Conservation (phyloP, 2,329 filamentous ascomycete species). For the Diaporthe citriasiana region DNA sequence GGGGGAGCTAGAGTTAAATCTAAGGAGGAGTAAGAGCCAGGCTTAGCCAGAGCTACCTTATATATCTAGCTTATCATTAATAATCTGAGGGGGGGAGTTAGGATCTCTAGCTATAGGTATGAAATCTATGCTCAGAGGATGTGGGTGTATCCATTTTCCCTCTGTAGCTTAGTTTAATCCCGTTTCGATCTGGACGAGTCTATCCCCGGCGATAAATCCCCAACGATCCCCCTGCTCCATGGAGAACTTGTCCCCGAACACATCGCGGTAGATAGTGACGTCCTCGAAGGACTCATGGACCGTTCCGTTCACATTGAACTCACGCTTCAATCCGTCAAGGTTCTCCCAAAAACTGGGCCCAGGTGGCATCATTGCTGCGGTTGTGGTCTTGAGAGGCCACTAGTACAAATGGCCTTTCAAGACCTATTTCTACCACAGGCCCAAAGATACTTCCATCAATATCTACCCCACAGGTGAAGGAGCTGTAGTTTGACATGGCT, state of each 20-base stretch:
- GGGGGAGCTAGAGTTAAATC: too few species aligned
- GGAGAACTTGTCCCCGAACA: not conserved
- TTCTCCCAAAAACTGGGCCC: slow-evolving; percentile 8
- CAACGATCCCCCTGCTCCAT: not conserved
- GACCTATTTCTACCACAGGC: not conserved
- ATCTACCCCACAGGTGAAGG: not conserved
- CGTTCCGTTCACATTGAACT: not conserved
- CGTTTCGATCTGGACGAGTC: slow-evolving; percentile 3
- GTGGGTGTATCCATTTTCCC: too few species aligned
- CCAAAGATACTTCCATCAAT: not conserved
- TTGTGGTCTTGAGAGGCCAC: not conserved
- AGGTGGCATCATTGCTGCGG: not conserved
- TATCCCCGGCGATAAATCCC: not conserved
- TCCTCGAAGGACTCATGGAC: not conserved
- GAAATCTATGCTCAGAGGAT: too few species aligned
- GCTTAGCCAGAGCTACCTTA: too few species aligned
- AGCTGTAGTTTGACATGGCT: slow-evolving; percentile 2
- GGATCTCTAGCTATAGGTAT: too few species aligned
- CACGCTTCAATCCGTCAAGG: not conserved
- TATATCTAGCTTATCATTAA: too few species aligned
- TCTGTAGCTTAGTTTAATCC: too few species aligned
- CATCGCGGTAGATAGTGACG: not conserved
- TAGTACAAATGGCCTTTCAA: not conserved
- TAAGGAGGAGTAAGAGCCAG: too few species aligned
- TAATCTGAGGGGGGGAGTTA: too few species aligned